Base-by-base conservation (phyloP, 2,329 filamentous ascomycete species). In the Zasmidium citrigriseum region DNA sequence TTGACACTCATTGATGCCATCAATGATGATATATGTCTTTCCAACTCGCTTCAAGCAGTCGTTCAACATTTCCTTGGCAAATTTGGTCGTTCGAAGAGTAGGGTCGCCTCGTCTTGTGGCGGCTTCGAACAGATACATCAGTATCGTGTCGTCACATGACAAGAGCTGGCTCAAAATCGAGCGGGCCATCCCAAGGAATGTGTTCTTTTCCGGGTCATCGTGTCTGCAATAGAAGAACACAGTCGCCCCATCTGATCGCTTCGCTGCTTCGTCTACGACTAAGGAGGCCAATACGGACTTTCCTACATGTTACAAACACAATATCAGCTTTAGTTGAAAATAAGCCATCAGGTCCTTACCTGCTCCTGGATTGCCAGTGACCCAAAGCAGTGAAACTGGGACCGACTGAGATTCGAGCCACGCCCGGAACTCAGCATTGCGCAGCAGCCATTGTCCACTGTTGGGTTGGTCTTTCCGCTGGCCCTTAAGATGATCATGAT, bases 161-260 rank as follows among this genome's bases (percentile, higher is more conserved):
- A 54, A 27, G 1, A 52, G 44, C 46, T 60, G 58, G 14, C 27
- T n/a, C 20, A 60, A 22, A 11, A 60, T 44, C 3, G 54, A 53
- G 5, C 58, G 25, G 22, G 52, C 46, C 52, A 60, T 54, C 5
- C 25, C 55, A 21, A 53, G 18, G 47, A 60, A 60, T 12, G 55
- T 54, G 50, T 50, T 57, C n/a, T 44, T 27, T 27, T 54, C 22
- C 4, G 49, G 46, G 16, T 60, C 45, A 21, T 54, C 47, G 23
- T 60, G 54, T 18, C 45, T 47, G 29, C 50, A 60, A 23, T 60
- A 60, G 20, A 60, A 60, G 58, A 45, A 57, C 2, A 60, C 14
- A 9, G 47, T 51, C 10, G 34, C n/a, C 7, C 14, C 52, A 16
- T 58, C 24, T 14, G 25, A 12, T 16, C 50, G 23, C 3, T 21